A percentile compares a stretch with the other conserved stretches of the same genome.
These are phyloP conservation scores for Fagus sylvatica DNA, from an alignment of 306 rosid species.

Conservation along the genomic window DNA sequence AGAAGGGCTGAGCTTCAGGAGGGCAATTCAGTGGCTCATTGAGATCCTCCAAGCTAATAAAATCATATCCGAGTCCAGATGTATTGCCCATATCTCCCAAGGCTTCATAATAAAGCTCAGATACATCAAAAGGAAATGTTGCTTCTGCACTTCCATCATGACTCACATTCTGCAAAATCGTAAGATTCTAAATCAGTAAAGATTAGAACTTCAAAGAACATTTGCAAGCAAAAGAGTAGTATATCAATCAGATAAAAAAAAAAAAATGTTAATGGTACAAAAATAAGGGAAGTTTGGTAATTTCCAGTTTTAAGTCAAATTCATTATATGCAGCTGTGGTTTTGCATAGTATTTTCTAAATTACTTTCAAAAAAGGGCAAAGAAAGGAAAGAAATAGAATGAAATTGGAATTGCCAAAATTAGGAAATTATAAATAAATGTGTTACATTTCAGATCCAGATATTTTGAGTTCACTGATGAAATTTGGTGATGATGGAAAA, in stretches of 20 bases:
- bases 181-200: not conserved
- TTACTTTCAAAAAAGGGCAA: not conserved
- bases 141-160: constrained; percentile 18
- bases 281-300: not conserved
- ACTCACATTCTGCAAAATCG: constrained; percentile 25
- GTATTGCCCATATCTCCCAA: too few species aligned
- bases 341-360: not conserved
- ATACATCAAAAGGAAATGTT: not conserved
- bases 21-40: too few species aligned
- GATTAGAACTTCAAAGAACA: not conserved
- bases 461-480: too few species aligned
- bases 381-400: not conserved
- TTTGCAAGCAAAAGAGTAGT: constrained; percentile 8
- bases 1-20: too few species aligned
- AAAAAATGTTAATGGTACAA: not conserved
- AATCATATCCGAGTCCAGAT: too few species aligned
- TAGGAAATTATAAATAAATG: not conserved
- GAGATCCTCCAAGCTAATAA: too few species aligned
- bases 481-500: too few species aligned
- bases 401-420: not conserved
- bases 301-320: not conserved
- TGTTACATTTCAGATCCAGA: not conserved
- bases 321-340: not conserved
- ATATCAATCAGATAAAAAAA: not conserved
- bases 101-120: too few species aligned